These are phyloP conservation scores for Phycomyces nitens DNA, from an alignment of 192 early-diverging fungal genomes.

Conservation along the genomic window DNA sequence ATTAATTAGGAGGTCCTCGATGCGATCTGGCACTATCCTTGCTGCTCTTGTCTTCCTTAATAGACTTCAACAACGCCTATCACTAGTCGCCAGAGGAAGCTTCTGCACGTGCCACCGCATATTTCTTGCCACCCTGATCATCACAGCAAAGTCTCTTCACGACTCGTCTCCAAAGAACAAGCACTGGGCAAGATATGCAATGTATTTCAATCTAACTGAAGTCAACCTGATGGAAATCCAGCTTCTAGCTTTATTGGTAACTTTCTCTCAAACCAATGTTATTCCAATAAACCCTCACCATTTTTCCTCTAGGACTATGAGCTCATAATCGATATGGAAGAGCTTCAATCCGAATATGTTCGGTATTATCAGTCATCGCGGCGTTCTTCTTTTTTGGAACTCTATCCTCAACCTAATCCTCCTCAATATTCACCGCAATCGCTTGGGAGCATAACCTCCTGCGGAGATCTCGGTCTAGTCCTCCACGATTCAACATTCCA, in stretches of 20 bases:
- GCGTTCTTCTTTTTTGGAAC: not conserved
- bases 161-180: slow-evolving; percentile 83
- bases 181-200: slow-evolving; percentile 75
- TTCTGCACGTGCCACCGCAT: slow-evolving; percentile 78
- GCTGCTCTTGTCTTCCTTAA: slow-evolving; percentile 68
- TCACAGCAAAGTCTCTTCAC: slow-evolving; percentile 74
- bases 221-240: slow-evolving; percentile 85
- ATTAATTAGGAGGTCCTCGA: slow-evolving; percentile 62
- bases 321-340: not conserved
- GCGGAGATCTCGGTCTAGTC: not conserved
- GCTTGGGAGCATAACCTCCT: too few relatives aligned
- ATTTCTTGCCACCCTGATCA: slow-evolving; percentile 71
- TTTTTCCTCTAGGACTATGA: not conserved
- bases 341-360: not conserved
- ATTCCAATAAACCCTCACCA: not conserved
- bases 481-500: not conserved
- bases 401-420: not conserved
- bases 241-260: slow-evolving; percentile 61
- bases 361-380: not conserved
- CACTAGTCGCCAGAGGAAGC: slow-evolving; percentile 72
- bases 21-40: slow-evolving; percentile 67
- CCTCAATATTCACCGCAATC: not conserved
- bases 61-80: slow-evolving; percentile 61
- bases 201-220: slow-evolving; percentile 68
- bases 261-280: not conserved